phyloP scores from a whole-genome alignment of 345 rosid genomes.

The Adansonia digitata region DNA sequence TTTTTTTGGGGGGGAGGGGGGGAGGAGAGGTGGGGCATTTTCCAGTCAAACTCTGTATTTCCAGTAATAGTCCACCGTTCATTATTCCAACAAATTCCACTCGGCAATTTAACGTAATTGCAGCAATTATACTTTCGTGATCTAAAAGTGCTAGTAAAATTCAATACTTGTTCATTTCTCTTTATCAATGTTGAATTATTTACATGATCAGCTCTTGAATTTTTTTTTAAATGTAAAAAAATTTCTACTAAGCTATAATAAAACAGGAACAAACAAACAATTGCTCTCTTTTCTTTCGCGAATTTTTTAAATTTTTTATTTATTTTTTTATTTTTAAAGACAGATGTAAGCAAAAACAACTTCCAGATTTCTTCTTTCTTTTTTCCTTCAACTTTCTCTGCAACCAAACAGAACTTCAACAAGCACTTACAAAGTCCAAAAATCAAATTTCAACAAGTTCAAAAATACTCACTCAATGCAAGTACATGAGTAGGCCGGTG shows the following conservation, averaged over 20 bases:
- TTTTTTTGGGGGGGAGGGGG: too few relatives aligned
- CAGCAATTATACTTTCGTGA: neutral
- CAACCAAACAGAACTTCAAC: constrained; percentile 12
- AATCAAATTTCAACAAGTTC: constrained; percentile 7
- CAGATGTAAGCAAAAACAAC: neutral
- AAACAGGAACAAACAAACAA: neutral
- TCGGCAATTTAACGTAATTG: neutral
- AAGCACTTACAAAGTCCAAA: neutral
- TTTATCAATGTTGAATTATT: neutral
- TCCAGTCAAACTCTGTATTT: neutral
- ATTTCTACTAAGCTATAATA: neutral
- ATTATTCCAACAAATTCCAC: neutral
- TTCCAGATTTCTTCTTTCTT: neutral
- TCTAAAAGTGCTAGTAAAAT: neutral
- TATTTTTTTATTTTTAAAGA: neutral
- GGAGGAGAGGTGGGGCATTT: neutral
- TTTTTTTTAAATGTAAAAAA: neutral
- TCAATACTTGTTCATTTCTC: neutral
- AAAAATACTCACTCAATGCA: constrained; percentile 48
- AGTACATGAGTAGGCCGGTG: constrained; percentile 42
- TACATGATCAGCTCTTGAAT: neutral
- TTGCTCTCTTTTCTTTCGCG: neutral
- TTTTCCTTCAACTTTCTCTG: constrained; percentile 11
- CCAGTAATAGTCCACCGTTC: neutral
- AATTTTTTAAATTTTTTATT: neutral